Conservation (phyloP, 129 eudicot species). For the Helichrysum umbraculigerum region DNA sequence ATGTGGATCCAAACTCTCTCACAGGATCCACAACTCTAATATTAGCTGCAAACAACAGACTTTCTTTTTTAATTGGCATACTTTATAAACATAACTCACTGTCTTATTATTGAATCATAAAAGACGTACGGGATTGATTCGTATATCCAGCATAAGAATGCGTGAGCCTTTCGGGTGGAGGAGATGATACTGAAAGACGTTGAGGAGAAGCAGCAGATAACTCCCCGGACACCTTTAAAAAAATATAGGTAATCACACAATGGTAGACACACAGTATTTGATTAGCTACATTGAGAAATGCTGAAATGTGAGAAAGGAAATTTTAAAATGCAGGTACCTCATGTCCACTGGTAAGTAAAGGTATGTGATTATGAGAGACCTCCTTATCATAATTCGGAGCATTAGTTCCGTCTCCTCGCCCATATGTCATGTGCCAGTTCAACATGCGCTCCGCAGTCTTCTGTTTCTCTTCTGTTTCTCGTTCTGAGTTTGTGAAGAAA, state of each 20-base stretch:
- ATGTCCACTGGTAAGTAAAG: slow-evolving; percentile 73
- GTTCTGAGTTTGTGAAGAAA: slow-evolving; percentile 57
- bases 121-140: slow-evolving; percentile 49
- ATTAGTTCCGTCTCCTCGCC: slow-evolving; percentile 60
- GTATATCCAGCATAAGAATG: slow-evolving; percentile 57
- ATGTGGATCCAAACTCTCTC: slow-evolving; percentile 91
- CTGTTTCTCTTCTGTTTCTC: too few species aligned
- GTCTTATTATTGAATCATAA: slow-evolving; percentile 19
- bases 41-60: slow-evolving; percentile 60
- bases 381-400: slow-evolving; percentile 88
- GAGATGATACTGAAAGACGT: slow-evolving; percentile 87
- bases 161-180: slow-evolving; percentile 64
- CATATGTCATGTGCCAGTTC: slow-evolving; percentile 86
- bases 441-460: slow-evolving; percentile 75
- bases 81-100: slow-evolving; percentile 9
- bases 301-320: not conserved
- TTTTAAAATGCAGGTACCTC: slow-evolving; percentile 38
- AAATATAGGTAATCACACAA: not conserved
- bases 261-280: not conserved
- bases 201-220: slow-evolving; percentile 99
- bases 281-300: slow-evolving; percentile 1
- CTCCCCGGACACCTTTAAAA: slow-evolving; percentile 91
- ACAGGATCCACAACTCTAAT: slow-evolving; percentile 82
- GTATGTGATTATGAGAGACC: slow-evolving; percentile 78
- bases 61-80: not conserved